phyloP scores from a whole-genome alignment of 441 rosid genomes.

The Hura crepitans region DNA sequence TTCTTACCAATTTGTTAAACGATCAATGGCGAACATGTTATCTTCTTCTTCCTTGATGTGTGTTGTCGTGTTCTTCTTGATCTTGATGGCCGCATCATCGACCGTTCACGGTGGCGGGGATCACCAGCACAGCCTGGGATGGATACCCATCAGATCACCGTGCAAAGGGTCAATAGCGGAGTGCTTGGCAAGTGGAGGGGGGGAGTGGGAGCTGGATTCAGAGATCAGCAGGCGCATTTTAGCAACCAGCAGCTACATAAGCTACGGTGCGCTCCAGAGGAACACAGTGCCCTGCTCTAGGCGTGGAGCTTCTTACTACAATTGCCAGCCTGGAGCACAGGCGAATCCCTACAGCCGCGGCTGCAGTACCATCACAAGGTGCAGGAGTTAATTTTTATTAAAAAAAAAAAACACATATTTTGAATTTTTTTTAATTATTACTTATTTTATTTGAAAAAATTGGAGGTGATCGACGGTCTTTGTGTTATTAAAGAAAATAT shows the following conservation, averaged over 20 bases:
- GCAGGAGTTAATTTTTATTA: slow-evolving; percentile 52
- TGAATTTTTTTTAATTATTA: not conserved
- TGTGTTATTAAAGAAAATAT: slow-evolving; percentile 24
- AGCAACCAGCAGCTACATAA: slow-evolving; percentile 59
- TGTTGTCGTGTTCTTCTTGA: slow-evolving; percentile 23
- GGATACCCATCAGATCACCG: slow-evolving; percentile 36
- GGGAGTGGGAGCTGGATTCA: slow-evolving; percentile 73
- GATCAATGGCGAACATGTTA: slow-evolving; percentile 31
- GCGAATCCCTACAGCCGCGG: slow-evolving; percentile 89
- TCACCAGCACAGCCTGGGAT: slow-evolving; percentile 41
- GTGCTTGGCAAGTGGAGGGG: slow-evolving; percentile 43
- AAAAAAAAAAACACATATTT: not conserved
- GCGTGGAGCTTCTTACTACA: slow-evolving; percentile 93
- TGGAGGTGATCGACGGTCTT: slow-evolving; percentile 12
- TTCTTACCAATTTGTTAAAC: not conserved
- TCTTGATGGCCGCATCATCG: slow-evolving; percentile 29
- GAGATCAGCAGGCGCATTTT: slow-evolving; percentile 74
- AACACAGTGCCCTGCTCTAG: slow-evolving; percentile 88
- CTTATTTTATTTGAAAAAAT: not conserved
- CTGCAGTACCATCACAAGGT: slow-evolving; percentile 82
- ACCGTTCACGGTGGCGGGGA: slow-evolving; percentile 41
- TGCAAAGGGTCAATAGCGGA: slow-evolving; percentile 63
- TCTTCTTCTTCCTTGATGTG: slow-evolving; percentile 39
- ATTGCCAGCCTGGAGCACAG: slow-evolving; percentile 69
- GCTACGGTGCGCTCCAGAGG: slow-evolving; percentile 89